phyloP scores from a whole-genome alignment of 2,329 filamentous ascomycete genomes.

The Ophiocordyceps robertsii region DNA sequence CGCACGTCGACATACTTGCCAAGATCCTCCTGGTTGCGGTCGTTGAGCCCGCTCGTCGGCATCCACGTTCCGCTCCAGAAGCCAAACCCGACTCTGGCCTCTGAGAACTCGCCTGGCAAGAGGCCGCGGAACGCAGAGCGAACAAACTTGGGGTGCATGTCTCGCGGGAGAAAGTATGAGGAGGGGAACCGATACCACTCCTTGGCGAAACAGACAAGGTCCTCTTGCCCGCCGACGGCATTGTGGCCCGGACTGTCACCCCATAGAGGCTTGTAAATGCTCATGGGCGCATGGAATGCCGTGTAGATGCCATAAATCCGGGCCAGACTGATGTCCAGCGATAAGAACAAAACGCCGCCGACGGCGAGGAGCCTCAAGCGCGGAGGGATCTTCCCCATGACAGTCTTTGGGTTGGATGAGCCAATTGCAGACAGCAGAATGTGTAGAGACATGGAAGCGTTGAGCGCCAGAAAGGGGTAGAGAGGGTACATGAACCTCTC shows the following conservation, averaged over 20 bases:
- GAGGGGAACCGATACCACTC: conserved; percentile 98
- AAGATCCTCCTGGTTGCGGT: conserved; percentile 73
- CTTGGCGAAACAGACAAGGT: conserved; percentile 79
- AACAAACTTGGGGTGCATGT: conserved; percentile 77
- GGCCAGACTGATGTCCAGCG: conserved; percentile 52
- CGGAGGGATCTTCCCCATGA: conserved; percentile 60
- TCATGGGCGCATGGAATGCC: conserved; percentile 70
- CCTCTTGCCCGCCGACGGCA: conserved; percentile 44
- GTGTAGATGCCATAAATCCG: conserved; percentile 66
- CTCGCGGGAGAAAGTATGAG: conserved; percentile 77
- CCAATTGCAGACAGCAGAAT: conserved; percentile 66
- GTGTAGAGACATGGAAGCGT: conserved; percentile 75
- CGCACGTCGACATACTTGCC: conserved; percentile 73
- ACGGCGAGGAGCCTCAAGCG: conserved; percentile 59
- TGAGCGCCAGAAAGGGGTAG: conserved; percentile 82
- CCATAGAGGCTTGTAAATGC: conserved; percentile 55
- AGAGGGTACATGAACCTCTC: conserved; percentile 97
- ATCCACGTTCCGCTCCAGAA: conserved; percentile 77
- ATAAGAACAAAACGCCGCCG: conserved; percentile 44
- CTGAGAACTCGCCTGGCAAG: conserved; percentile 79
- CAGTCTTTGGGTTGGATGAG: conserved; percentile 49
- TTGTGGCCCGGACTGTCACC: conserved; percentile 27
- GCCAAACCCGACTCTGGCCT: conserved; percentile 55
- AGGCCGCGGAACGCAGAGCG: conserved; percentile 82
- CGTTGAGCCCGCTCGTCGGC: conserved; percentile 76